Conservation (phyloP, 1,284 basidiomycete species). For the Moniliophthora roreri region DNA sequence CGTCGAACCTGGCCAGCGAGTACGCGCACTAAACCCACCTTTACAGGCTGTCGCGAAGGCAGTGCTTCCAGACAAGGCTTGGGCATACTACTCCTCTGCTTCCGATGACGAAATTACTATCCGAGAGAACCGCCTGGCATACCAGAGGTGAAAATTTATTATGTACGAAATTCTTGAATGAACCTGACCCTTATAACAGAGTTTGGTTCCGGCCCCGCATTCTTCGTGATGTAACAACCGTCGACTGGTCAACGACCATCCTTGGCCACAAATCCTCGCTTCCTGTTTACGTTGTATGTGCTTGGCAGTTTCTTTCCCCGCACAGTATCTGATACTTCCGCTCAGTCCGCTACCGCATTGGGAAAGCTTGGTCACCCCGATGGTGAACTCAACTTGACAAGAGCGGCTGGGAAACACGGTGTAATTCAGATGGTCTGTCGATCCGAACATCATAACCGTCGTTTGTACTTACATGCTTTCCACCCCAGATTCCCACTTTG, state of each 20-base stretch:
- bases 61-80: conserved; percentile 78
- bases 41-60: conserved; percentile 66
- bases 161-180: not conserved
- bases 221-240: conserved; percentile 77
- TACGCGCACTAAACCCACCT: too few relatives aligned
- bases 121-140: conserved; percentile 87
- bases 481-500: conserved; percentile 75
- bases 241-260: conserved; percentile 84
- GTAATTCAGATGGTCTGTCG: conserved; percentile 84
- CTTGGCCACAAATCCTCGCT: conserved; percentile 72
- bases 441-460: conserved; percentile 2
- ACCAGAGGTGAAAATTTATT: conserved; percentile 58
- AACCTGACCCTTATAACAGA: conserved; percentile 32
- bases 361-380: conserved; percentile 95
- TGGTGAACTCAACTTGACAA: conserved; percentile 86
- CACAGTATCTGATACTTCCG: not conserved
- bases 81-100: conserved; percentile 89
- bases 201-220: conserved; percentile 95
- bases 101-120: conserved; percentile 88
- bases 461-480: conserved; percentile 8
- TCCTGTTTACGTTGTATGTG: conserved; percentile 74
- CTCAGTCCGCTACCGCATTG: conserved; percentile 69
- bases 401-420: conserved; percentile 76
- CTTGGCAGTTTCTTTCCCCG: conserved; percentile 15
- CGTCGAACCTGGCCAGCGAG: too few relatives aligned